These are phyloP conservation scores for Mycocentrospora acerina DNA, from an alignment of 2,329 filamentous ascomycete species.

Conservation along the genomic window DNA sequence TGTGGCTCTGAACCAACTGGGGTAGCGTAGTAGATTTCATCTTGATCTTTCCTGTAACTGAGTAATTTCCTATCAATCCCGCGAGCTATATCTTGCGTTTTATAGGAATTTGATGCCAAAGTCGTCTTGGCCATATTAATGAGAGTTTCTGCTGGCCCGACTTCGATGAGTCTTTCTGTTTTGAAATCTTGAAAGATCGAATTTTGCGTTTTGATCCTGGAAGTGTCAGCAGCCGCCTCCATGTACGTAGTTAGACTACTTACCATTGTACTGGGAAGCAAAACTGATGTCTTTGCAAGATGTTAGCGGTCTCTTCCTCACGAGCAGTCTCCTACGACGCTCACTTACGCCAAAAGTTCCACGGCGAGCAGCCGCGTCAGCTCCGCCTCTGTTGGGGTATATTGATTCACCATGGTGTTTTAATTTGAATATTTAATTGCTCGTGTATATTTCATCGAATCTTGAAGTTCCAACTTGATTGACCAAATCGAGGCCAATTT, in stretches of 20 bases:
- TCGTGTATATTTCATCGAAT: no score
- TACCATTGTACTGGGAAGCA: slow-evolving; percentile 19
- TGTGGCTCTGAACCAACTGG: no score
- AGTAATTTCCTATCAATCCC: slow-evolving; percentile 6
- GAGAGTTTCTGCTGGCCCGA: slow-evolving; percentile 42
- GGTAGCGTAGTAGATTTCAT: no score
- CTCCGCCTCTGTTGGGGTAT: no score
- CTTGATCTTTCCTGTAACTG: background rate
- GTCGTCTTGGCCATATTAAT: slow-evolving; percentile 44
- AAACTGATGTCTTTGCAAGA: slow-evolving; percentile 9
- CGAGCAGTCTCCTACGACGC: no score
- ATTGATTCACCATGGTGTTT: no score
- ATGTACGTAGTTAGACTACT: no score
- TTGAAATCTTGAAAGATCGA: slow-evolving; percentile 26
- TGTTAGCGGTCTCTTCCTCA: slow-evolving; percentile 1
- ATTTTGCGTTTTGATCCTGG: slow-evolving; percentile 45
- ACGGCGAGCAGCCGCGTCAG: no score
- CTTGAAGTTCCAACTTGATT: no score
- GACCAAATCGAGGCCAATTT: no score
- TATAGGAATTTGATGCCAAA: background rate
- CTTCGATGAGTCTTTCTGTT: slow-evolving; percentile 41
- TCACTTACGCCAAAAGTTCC: slow-evolving; percentile 12
- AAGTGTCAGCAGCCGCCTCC: no score
- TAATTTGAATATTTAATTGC: no score
- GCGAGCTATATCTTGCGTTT: slow-evolving; percentile 10